Base-by-base conservation (phyloP, 768 basidiomycete species). In the Cyclocybe aegerita region DNA sequence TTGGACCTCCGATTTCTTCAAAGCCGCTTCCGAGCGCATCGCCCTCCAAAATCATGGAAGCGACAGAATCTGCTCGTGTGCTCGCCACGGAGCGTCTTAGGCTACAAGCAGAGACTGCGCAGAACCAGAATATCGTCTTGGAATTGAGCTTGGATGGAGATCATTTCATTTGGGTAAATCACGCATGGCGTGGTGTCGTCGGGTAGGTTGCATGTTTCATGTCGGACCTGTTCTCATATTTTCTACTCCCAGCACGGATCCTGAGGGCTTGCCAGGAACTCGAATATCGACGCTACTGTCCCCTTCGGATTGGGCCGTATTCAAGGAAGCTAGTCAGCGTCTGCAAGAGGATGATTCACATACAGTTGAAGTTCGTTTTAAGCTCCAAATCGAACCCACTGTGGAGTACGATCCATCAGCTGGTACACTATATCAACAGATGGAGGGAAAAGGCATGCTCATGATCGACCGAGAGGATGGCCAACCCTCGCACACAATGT, bases 381-480 rank as follows among this genome's bases (percentile, higher is more conserved):
- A 86, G 49, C 80, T 99, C 41, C 85, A 86, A 59, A 80, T 96
- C 37, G 80, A 87, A 56, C 80, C 85, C 2, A 80, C 77, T 23
- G 66, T 73, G 39, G 80, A 82, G 49, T 72, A 73, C 39, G 87
- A 89, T 37, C 77, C 80, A 17, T 74, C 76, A 16, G 62, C 71
- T 12, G 76, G 76, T 8, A 68, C 70, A 6, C 75, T 88, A 29
- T 90, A 83, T 67, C 89, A 92, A 66, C 83, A 82, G 58, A 93
- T 98, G 87, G 95, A 98, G 62, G 97, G 91, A 30, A 96, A 96
- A 65, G 97, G 97, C 12, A 98, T 99, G 97, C 82, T 98, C 60
- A 95, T 98, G 86, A 81, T 91, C 52, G 95, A 98, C 73, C 85
- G 94, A 31, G 84, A 93, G 64, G 88, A 86, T 47, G 88, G 88